A percentile compares a stretch with the other conserved stretches of the same genome.
Evolutionary conservation across 345 rosid genomes (phyloP).

Genomic region (Tarenaya hassleriana): DNA sequence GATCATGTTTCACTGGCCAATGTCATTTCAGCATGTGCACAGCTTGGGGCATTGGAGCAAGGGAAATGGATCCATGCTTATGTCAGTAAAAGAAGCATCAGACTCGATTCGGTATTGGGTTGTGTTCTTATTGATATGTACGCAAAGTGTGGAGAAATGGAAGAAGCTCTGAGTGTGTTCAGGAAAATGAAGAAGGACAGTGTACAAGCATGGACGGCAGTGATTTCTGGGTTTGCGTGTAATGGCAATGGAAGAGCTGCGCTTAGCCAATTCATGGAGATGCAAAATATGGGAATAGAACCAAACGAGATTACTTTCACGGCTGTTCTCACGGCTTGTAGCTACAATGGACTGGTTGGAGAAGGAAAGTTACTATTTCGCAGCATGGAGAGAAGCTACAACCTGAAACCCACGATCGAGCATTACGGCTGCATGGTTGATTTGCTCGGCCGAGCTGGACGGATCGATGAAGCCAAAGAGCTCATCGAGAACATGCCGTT

Average conservation of each 20-base stretch:
- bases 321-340: slow-evolving; percentile 64
- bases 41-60: slow-evolving; percentile 66
- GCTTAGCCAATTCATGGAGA: slow-evolving; percentile 37
- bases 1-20: slow-evolving; percentile 46
- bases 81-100: slow-evolving; percentile 21
- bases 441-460: slow-evolving; percentile 68
- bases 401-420: slow-evolving; percentile 51
- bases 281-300: slow-evolving; percentile 50
- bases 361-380: slow-evolving; percentile 49
- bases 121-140: slow-evolving; percentile 68
- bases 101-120: slow-evolving; percentile 38
- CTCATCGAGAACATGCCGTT: slow-evolving; percentile 50
- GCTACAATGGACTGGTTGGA: slow-evolving; percentile 51
- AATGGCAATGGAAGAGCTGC: slow-evolving; percentile 66
- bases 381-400: slow-evolving; percentile 39
- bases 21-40: slow-evolving; percentile 61
- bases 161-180: slow-evolving; percentile 47
- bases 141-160: slow-evolving; percentile 61
- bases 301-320: slow-evolving; percentile 65
- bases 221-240: slow-evolving; percentile 55
- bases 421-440: slow-evolving; percentile 83
- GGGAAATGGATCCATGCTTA: slow-evolving; percentile 77
- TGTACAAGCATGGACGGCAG: slow-evolving; percentile 57
- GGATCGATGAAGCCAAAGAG: slow-evolving; percentile 43
- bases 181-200: slow-evolving; percentile 30